Evolutionary conservation across 441 rosid species (phyloP), one percentile per base, ranked within the genome.

Genomic region (Isatis lusitanica): DNA sequence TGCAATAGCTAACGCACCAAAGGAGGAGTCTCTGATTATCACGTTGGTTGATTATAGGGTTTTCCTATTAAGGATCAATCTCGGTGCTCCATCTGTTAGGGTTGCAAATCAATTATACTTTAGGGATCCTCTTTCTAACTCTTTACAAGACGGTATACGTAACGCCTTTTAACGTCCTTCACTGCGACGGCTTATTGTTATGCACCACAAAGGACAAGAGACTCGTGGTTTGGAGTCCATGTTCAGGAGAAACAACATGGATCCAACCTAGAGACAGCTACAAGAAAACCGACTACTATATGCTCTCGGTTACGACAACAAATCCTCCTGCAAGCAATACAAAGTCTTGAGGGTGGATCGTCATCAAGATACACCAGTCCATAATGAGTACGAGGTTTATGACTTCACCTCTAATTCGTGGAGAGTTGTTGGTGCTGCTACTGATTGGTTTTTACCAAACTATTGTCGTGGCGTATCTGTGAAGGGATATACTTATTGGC

Each of bases 221-320:
- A 55, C 60, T 60, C 0, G 65, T 60, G 65, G 17, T 60, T 39
- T 60, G 65, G 65, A 60, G 39, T 39, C 48, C 65, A 39, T 60
- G 48, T 39, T 18, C 65, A 18, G 65, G 65, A 33, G 65, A 60
- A 39, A 60, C 65, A 17, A 60, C 0, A 12, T 60, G 65, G 65
- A 21, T 60, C 3, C 3, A 39, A 12, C 33, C 65, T 0, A 60
- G 65, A 60, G 16, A 6, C 17, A 39, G 9, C 17, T 60, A 60
- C 65, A 39, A 38, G 17, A 2, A 39, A 39, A 2, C 65, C 9
- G 65, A 60, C 48, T 39, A 11, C 47, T 59, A 38, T n/a, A n/a
- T 38, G 64, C 64, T 38, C 64, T 59, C 11, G 64, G 64, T 12
- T 59, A 38, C 64, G 47, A 38, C 33, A 38, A 18, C 47, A 38